A percentile compares a stretch with the other conserved stretches of the same genome.
phyloP scores from a whole-genome alignment of 768 basidiomycete species.

The Piloderma croceum region DNA sequence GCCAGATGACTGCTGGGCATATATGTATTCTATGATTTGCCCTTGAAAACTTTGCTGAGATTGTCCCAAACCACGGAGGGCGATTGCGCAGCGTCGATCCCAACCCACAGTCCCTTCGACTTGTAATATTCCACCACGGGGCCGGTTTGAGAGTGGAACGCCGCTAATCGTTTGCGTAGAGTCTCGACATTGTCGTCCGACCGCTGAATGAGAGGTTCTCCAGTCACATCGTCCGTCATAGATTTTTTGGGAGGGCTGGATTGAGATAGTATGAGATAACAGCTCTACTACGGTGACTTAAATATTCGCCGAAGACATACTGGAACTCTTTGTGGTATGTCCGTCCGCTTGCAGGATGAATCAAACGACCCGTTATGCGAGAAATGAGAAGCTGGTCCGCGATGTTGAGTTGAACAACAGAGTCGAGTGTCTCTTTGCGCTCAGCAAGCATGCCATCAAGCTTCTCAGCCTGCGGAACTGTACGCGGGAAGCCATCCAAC shows the following conservation, averaged over 20 bases:
- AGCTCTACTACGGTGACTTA: background rate
- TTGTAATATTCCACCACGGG: slow-evolving; percentile 98
- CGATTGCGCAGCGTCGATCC: slow-evolving; percentile 90
- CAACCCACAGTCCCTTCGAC: slow-evolving; percentile 81
- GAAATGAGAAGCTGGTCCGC: slow-evolving; percentile 94
- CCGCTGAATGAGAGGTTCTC: slow-evolving; percentile 93
- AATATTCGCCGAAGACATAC: slow-evolving; percentile 44
- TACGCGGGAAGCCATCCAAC: slow-evolving; percentile 98
- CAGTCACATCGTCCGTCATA: slow-evolving; percentile 90
- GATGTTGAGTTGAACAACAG: slow-evolving; percentile 88
- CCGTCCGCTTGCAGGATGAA: slow-evolving; percentile 85
- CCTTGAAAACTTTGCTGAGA: slow-evolving; percentile 59
- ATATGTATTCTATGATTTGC: slow-evolving; percentile 35
- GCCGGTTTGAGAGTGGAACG: slow-evolving; percentile 92
- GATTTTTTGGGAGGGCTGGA: slow-evolving; percentile 92
- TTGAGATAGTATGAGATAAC: background rate
- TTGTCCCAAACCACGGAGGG: slow-evolving; percentile 90
- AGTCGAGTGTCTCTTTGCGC: slow-evolving; percentile 85
- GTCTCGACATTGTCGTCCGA: slow-evolving; percentile 98
- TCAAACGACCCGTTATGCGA: slow-evolving; percentile 92
- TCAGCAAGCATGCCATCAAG: slow-evolving; percentile 83
- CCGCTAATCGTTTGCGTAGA: slow-evolving; percentile 76
- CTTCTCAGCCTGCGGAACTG: slow-evolving; percentile 93
- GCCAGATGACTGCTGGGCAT: background rate
- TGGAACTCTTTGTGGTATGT: slow-evolving; percentile 94